Base-by-base conservation (phyloP, 2,329 filamentous ascomycete genomes). In the Alternaria metachromatica region DNA sequence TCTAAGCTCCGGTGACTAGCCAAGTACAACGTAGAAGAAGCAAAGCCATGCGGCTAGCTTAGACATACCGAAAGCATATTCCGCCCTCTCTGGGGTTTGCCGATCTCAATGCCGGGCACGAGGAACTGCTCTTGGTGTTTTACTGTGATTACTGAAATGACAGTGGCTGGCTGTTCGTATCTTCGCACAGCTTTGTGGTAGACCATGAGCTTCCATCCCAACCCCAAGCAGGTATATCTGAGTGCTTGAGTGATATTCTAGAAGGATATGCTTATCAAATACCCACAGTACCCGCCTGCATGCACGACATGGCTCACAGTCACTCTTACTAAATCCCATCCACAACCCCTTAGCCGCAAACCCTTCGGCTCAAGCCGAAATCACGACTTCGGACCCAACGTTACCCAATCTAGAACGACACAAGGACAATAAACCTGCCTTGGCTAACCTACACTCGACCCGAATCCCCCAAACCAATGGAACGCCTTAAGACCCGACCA, bases 21-120 rank as follows among this genome's bases (percentile, higher is more conserved):
- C 23, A 46, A 46, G 55, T 58, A 25, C 37, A 62, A 58, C 37
- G 41, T 58, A 53, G 48, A 53, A 48, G 55, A 48, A 62, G 37
- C 37, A 62, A 54, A 44, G 43, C 48, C 49, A 62, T 50, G 49
- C 60, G 55, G 49, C 49, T 62, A 49, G 21, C 30, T 33, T 44
- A 33, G 23, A 41, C n/a, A 44, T 44, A 43, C n/a, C 41, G 26
- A 50, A 28, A 45, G 37, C 6, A 26, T 12, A 28, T 15, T 46
- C 25, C 21, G 26, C 26, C 37, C 41, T 20, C 44, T 20, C 30
- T 55, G 43, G 23, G 23, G 41, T 5, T 51, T 26, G 49, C 43
- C 49, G 60, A 55, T 49, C 37, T 62, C 55, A 60, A 12, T 20
- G 28, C 55, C 48, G 48, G 28, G 5, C 15, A 18, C n/a, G 21